Evolutionary conservation across 768 basidiomycete genomes (phyloP), one percentile per base, ranked within the genome.

Genomic region (Suillus sp.): DNA sequence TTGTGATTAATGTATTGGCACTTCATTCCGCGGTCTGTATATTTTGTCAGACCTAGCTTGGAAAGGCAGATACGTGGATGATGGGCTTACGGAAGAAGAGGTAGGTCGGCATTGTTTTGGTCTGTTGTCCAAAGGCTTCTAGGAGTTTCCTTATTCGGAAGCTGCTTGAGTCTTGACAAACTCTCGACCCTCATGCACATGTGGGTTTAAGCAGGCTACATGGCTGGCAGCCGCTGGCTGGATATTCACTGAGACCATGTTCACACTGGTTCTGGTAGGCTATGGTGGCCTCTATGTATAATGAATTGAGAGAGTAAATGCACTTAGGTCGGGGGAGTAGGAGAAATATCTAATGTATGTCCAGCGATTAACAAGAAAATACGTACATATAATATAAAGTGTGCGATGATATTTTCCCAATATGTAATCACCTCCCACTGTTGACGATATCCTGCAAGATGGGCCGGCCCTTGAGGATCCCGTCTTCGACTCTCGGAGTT

Each of bases 391-490:
- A 25, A 7, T 3, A n/a, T 56, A 16, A 56, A 37, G 54, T 56
- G 18, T 56, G 3, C 14, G 61, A 86, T 78, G 22, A 86, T 79
- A 64, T 86, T 83, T 65, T 78, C 79, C 30, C 62, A 27, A 16
- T 50, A 22, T 25, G 6, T 25, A 14, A 48, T 75, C 57, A 74
- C 37, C 61, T 14, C 45, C 69, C 76, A 30, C 78, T 83, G 62
- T 85, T 85, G 13, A 87, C 73, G 58, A 90, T 74, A 67, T 91
- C 89, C 70, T 78, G 79, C 71, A 91, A 76, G 60, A 91, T 80
- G 35, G 85, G 85, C 27, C 88, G 78, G 1, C 85, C 83, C 57
- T 75, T 84, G 65, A 89, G 69, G 27, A 90, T 60, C 4, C 82
- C 85, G 7, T 71, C 72, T 59, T 79, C 75, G 25, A 70, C 66